These are phyloP conservation scores for Lasiosphaeria ovina DNA, from an alignment of 495 filamentous ascomycete genomes.

Conservation along the genomic window DNA sequence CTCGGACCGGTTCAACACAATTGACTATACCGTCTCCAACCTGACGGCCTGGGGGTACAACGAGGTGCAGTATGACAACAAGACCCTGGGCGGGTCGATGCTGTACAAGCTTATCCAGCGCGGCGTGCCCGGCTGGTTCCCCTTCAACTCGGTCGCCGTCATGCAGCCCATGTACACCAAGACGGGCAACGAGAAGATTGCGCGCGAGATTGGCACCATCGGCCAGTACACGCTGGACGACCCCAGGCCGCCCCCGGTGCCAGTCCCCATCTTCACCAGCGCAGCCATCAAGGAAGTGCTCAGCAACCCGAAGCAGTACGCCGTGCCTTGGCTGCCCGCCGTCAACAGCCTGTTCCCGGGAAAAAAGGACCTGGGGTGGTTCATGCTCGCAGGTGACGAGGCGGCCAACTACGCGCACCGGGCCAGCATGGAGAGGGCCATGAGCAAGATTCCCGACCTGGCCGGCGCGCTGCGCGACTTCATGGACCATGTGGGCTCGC, in stretches of 20 bases:
- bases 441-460: slow-evolving; percentile 11
- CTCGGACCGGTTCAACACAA: slow-evolving; percentile 77
- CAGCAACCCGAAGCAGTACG: slow-evolving; percentile 9
- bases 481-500: slow-evolving; percentile 58
- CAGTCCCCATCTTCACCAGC: slow-evolving; percentile 8
- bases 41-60: slow-evolving; percentile 77
- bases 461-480: slow-evolving; percentile 45
- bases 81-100: slow-evolving; percentile 67
- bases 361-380: slow-evolving; percentile 17
- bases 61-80: slow-evolving; percentile 65
- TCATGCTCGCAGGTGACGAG: slow-evolving; percentile 18
- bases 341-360: slow-evolving; percentile 12
- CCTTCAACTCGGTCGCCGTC: slow-evolving; percentile 68
- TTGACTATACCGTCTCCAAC: slow-evolving; percentile 62
- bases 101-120: slow-evolving; percentile 71
- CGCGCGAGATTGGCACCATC: slow-evolving; percentile 61
- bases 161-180: slow-evolving; percentile 62
- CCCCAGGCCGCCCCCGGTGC: slow-evolving; percentile 23
- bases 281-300: slow-evolving; percentile 11
- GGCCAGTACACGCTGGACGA: slow-evolving; percentile 57
- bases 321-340: slow-evolving; percentile 12
- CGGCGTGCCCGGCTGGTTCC: slow-evolving; percentile 70
- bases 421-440: slow-evolving; percentile 11
- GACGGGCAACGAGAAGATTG: slow-evolving; percentile 60
- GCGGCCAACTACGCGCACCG: slow-evolving; percentile 15